Conservation (phyloP, 352 stramenopile species). For the Globisporangium heterothallicum region DNA sequence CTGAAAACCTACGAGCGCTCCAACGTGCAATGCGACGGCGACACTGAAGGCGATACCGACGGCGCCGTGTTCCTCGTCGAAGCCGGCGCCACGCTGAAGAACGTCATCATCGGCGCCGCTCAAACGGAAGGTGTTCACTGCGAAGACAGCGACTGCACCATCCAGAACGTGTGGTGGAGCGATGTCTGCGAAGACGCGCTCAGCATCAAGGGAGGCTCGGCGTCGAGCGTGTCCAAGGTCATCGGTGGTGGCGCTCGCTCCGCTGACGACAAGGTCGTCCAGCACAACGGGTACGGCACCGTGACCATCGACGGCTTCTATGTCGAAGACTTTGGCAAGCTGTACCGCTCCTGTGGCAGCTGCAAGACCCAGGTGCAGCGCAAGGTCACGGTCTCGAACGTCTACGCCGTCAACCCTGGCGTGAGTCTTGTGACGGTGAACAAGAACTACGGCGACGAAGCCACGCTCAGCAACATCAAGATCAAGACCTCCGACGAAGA, state of each 20-base stretch:
- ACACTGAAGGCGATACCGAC: background rate
- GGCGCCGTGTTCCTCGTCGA: background rate
- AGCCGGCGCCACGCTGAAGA: background rate
- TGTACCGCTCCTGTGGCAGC: background rate
- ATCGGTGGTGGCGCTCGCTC: background rate
- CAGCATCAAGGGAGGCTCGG: background rate
- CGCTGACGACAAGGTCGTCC: background rate
- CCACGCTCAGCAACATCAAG: slow-evolving; percentile 20
- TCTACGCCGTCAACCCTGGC: slow-evolving; percentile 20
- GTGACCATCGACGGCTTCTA: background rate
- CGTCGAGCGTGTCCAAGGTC: background rate
- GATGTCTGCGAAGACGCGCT: background rate
- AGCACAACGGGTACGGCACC: background rate
- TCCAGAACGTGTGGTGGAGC: background rate
- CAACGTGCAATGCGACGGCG: background rate
- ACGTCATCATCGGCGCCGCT: background rate
- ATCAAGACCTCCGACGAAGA: slow-evolving; percentile 8
- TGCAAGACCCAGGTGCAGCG: background rate
- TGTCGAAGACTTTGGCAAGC: background rate
- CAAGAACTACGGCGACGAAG: slow-evolving; percentile 20
- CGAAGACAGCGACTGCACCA: background rate
- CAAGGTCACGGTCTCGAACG: background rate
- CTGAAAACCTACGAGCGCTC: background rate
- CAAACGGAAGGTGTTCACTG: background rate
- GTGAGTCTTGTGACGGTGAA: slow-evolving; percentile 20